phyloP scores from a whole-genome alignment of 2,329 filamentous ascomycete genomes.

The Byssoonygena ceratinophila region DNA sequence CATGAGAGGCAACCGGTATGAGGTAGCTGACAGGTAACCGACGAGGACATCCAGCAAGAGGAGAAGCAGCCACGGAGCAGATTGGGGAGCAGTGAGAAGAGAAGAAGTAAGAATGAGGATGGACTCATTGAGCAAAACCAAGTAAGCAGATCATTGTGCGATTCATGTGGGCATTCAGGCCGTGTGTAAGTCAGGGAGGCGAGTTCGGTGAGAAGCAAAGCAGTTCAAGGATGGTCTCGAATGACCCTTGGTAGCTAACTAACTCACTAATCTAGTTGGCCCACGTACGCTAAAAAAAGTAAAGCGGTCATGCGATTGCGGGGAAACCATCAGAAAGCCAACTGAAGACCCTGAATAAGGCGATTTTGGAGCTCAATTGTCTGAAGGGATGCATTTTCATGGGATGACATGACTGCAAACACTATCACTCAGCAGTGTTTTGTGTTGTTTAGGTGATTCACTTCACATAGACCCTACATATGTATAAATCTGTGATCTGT shows the following conservation, averaged over 20 bases:
- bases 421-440: background rate
- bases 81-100: constrained; percentile 15
- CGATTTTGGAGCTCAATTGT: background rate
- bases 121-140: constrained; percentile 1
- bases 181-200: constrained; percentile 6
- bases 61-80: constrained; percentile 18
- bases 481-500: no score
- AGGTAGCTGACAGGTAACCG: background rate
- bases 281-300: constrained; percentile 11
- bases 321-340: background rate
- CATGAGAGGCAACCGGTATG: constrained; percentile 36
- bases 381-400: background rate
- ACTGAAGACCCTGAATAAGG: background rate
- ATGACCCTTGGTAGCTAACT: background rate
- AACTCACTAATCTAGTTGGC: constrained; percentile 8
- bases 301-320: constrained; percentile 10
- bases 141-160: constrained; percentile 1
- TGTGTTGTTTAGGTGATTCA: background rate
- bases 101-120: background rate
- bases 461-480: no score
- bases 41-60: constrained; percentile 7
- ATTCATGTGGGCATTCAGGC: background rate
- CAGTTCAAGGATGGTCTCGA: constrained; percentile 1
- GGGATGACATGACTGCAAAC: background rate
- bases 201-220: constrained; percentile 3